These are phyloP conservation scores for Scutellaria minor DNA, from an alignment of 257 asterid species.

Conservation along the genomic window DNA sequence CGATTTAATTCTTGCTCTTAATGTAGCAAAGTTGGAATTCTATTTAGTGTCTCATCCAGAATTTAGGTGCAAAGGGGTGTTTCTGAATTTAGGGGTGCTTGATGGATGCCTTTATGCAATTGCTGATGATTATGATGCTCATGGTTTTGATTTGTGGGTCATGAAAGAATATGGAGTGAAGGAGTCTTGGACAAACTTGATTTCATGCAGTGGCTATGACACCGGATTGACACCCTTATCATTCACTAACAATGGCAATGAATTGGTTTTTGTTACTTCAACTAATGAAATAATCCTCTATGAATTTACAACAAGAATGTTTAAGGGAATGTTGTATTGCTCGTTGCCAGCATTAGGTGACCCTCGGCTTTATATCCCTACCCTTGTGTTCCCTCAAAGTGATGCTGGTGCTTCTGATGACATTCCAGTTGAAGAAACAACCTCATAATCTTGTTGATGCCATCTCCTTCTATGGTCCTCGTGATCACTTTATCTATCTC, in stretches of 20 bases:
- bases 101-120: conserved; percentile 1
- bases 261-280: neutral
- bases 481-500: no score
- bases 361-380: neutral
- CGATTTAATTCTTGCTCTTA: neutral
- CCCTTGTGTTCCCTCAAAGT: neutral
- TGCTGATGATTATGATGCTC: neutral
- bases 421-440: no score
- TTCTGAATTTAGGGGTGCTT: neutral
- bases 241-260: neutral
- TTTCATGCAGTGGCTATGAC: neutral
- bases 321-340: neutral
- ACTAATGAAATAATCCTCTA: neutral
- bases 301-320: neutral
- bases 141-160: neutral
- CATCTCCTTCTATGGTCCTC: no score
- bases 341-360: neutral
- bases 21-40: neutral
- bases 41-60: neutral
- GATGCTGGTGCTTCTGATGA: neutral
- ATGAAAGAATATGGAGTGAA: conserved; percentile 1
- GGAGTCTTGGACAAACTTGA: neutral
- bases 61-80: neutral
- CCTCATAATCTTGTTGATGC: no score
- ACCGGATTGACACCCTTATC: neutral